A percentile compares a stretch with the other conserved stretches of the same genome.
These are phyloP conservation scores for Daldinia bambusicola DNA, from an alignment of 495 filamentous ascomycete genomes.

Conservation along the genomic window DNA sequence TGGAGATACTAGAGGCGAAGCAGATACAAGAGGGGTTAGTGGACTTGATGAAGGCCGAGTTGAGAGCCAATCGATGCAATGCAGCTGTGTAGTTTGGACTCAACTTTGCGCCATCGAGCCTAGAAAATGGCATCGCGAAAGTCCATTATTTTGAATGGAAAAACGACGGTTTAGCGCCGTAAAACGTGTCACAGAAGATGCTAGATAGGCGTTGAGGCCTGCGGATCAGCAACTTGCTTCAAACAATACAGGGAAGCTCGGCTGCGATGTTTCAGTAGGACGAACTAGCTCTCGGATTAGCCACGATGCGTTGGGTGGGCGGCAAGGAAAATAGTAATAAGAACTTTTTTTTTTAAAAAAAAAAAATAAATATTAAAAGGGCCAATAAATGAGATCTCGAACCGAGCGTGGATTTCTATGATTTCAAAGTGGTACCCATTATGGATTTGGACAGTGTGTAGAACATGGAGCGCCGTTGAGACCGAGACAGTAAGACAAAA, in stretches of 20 bases:
- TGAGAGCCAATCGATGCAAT: constrained; percentile 10
- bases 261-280: constrained; percentile 36
- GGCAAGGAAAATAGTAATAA: too few relatives aligned
- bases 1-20: constrained; percentile 18
- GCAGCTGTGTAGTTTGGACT: constrained; percentile 17
- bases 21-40: constrained; percentile 16
- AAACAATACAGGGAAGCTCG: constrained; percentile 32
- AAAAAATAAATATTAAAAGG: constrained; percentile 16
- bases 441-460: constrained; percentile 15
- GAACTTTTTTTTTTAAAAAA: too few relatives aligned
- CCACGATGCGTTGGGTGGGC: constrained; percentile 21
- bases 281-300: constrained; percentile 28
- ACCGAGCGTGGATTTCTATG: constrained; percentile 11
- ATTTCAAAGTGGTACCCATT: constrained; percentile 28
- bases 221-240: constrained; percentile 31
- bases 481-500: constrained; percentile 9
- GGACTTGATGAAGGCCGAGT: constrained; percentile 8
- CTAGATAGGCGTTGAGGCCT: constrained; percentile 18
- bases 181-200: constrained; percentile 27
- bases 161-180: constrained; percentile 20
- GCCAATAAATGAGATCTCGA: constrained; percentile 21
- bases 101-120: constrained; percentile 7
- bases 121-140: constrained; percentile 17
- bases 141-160: constrained; percentile 11
- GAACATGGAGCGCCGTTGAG: constrained; percentile 7